Base-by-base conservation (phyloP, 768 basidiomycete genomes). In the Lentinula aciculospora region DNA sequence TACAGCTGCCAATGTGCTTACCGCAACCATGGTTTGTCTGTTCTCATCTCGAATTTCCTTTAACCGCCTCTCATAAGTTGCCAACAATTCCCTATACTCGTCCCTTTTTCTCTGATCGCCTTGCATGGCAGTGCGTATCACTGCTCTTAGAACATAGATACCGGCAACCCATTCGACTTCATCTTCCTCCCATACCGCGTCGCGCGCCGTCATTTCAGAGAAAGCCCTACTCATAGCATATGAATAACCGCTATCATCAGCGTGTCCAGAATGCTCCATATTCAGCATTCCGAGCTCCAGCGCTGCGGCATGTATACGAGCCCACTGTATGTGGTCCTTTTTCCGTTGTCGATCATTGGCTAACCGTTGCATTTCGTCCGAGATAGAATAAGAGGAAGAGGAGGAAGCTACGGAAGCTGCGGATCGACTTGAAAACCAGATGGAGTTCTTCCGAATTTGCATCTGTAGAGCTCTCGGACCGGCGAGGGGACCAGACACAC, bases 161-260 rank as follows among this genome's bases (percentile, higher is more conserved):
- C 85, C 85, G 19, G 83, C 82, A 17, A 84, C 83, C 84, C 83
- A 86, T 65, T 85, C 84, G 29, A 85, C 84, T 63, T 85, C 84
- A 56, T 85, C 83, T 0, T 74, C 58, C 65, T 85, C 84, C 84
- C 84, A 86, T 15, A 85, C 82, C 17, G 81, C 79, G 62, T 85
- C 84, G n/a, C 82, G 71, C 3, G 78, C 84, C 65, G 84, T 76
- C 77, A 81, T 77, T 65, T 83, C 81, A 1, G 81, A 81, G 63
- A 83, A 81, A 3, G 75, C 72, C 57, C 77, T 70, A 25, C 76
- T 75, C 64, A 74, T 73, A 6, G 71, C 72, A 53, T 75, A 76
- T 27, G 72, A 69, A 54, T 81, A 82, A 19, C 73, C 74, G 34
- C 72, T 72, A 27, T 71, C 72, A 49, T 78, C 77, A 1, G 72